These are phyloP conservation scores for Barnettozyma salicaria DNA, from an alignment of 805 yeast species.

Conservation along the genomic window DNA sequence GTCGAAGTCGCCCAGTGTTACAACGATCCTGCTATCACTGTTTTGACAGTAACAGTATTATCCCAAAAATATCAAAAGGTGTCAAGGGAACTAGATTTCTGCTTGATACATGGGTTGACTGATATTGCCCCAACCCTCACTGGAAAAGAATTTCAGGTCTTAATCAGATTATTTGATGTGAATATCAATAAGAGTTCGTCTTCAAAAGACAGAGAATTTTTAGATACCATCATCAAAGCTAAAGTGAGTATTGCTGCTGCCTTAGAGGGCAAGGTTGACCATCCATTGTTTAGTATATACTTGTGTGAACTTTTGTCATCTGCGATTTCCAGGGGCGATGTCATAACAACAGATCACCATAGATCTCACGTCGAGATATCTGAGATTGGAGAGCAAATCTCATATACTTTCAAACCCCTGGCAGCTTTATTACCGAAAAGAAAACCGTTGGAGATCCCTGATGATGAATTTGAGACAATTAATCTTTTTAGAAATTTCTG, in stretches of 20 bases:
- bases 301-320: constrained; percentile 60
- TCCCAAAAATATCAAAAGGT: constrained; percentile 60
- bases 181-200: constrained; percentile 41
- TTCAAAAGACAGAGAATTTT: constrained; percentile 33
- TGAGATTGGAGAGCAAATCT: constrained; percentile 64
- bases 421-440: constrained; percentile 66
- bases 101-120: constrained; percentile 56
- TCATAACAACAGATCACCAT: constrained; percentile 67
- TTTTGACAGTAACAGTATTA: constrained; percentile 73
- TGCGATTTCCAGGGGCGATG: constrained; percentile 76
- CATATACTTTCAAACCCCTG: constrained; percentile 60
- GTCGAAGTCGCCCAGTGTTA: constrained; percentile 60
- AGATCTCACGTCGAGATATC: constrained; percentile 70
- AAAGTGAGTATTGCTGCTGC: constrained; percentile 39
- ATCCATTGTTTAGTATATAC: constrained; percentile 50
- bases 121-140: constrained; percentile 55
- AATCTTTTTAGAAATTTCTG: constrained; percentile 79
- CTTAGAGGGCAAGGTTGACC: constrained; percentile 23
- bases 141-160: constrained; percentile 59
- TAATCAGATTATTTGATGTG: constrained; percentile 52
- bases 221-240: constrained; percentile 42
- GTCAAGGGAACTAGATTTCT: constrained; percentile 46
- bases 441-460: constrained; percentile 34
- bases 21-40: constrained; percentile 65
- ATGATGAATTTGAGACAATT: constrained; percentile 42